Percentiles rank a stretch among this genome's conserved stretches.
phyloP scores from a whole-genome alignment of 75 land plant genomes.

The Picea sitchensis region DNA sequence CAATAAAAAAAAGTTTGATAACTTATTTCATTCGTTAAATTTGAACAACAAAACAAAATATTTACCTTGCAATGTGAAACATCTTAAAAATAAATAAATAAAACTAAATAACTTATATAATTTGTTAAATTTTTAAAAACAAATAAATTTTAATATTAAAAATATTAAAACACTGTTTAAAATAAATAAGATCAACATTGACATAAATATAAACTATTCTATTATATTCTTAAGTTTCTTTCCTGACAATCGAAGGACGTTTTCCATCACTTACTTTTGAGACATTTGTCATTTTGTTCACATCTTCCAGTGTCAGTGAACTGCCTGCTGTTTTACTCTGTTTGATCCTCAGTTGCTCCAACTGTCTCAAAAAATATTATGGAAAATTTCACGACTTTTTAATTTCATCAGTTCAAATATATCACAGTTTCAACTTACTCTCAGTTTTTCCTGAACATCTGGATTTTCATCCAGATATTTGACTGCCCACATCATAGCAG shows the following conservation, averaged over 20 bases:
- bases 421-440: conserved; percentile 18
- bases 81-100: no score
- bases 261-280: conserved; percentile 17
- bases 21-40: no score
- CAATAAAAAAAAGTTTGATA: no score
- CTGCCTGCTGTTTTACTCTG: neutral
- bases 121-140: no score
- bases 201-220: neutral
- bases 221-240: neutral
- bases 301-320: conserved; percentile 16
- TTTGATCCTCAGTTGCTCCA: conserved; percentile 3
- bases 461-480: conserved; percentile 54
- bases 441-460: conserved; percentile 27
- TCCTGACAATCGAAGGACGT: neutral
- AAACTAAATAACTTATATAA: no score
- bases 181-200: no score
- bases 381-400: no score
- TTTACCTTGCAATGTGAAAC: no score
- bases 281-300: conserved; percentile 29
- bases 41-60: no score
- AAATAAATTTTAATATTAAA: no score
- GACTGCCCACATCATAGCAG: conserved; percentile 58
- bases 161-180: no score
- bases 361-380: conserved; percentile 5
- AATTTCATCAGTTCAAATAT: no score